phyloP scores from a whole-genome alignment of 345 rosid genomes.

The Anacardium occidentale region DNA sequence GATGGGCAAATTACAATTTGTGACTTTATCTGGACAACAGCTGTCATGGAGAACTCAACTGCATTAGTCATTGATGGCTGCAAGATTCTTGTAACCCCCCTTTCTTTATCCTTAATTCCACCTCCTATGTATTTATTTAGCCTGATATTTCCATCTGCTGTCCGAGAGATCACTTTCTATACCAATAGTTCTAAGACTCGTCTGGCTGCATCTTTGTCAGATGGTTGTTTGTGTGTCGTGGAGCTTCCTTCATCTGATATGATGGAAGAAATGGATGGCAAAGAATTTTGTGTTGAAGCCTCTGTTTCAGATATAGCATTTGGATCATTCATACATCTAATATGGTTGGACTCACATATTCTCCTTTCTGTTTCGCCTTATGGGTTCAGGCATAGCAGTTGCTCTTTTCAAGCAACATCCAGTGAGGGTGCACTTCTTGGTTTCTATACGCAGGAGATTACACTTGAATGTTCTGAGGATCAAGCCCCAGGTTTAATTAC shows the following conservation, averaged over 20 bases:
- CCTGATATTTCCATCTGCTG: constrained; percentile 63
- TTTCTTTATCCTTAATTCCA: constrained; percentile 78
- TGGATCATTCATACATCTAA: constrained; percentile 67
- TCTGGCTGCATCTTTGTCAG: constrained; percentile 71
- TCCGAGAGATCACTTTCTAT: constrained; percentile 63
- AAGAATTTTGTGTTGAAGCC: constrained; percentile 56
- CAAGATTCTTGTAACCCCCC: constrained; percentile 80
- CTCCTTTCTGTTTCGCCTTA: constrained; percentile 74
- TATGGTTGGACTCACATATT: constrained; percentile 67
- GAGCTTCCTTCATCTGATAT: constrained; percentile 67
- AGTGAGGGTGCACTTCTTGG: constrained; percentile 49
- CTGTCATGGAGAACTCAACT: constrained; percentile 73
- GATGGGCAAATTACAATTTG: constrained; percentile 60
- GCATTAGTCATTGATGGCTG: constrained; percentile 78
- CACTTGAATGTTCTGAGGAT: constrained; percentile 61
- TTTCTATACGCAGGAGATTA: constrained; percentile 65
- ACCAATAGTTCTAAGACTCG: constrained; percentile 51
- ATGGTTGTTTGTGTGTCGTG: constrained; percentile 68
- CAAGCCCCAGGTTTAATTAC: constrained; percentile 56
- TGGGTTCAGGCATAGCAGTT: constrained; percentile 46
- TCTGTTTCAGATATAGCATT: constrained; percentile 47
- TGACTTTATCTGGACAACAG: constrained; percentile 76
- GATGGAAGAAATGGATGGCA: constrained; percentile 88
- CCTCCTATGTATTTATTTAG: constrained; percentile 82
- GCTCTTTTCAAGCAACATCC: constrained; percentile 25